Evolutionary conservation across 192 early-diverging fungal genomes (phyloP).

Genomic region (Lunasporangiospora selenospora): DNA sequence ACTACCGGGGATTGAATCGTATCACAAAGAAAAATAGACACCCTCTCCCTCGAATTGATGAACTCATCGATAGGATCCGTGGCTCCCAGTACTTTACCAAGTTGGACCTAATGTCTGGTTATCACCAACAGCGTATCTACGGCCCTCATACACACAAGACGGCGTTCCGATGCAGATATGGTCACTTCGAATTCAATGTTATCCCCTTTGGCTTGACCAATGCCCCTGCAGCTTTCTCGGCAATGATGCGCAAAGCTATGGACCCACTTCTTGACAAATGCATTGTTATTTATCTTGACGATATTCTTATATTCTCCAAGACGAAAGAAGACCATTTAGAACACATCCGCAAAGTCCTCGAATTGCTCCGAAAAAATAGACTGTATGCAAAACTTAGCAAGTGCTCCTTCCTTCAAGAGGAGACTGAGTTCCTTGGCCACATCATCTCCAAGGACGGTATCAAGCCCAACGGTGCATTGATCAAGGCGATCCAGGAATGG

Average conservation of each 20-base stretch:
- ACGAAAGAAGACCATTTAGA: slow-evolving; percentile 25
- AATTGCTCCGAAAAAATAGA: slow-evolving; percentile 9
- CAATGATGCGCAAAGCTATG: slow-evolving; percentile 50
- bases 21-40: slow-evolving; percentile 52
- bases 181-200: slow-evolving; percentile 57
- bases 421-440: slow-evolving; percentile 44
- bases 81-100: slow-evolving; percentile 44
- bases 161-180: slow-evolving; percentile 15
- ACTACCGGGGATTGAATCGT: slow-evolving; percentile 56
- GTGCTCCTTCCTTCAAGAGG: slow-evolving; percentile 26
- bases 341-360: slow-evolving; percentile 19
- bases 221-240: slow-evolving; percentile 62
- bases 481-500: slow-evolving; percentile 21
- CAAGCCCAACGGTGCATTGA: slow-evolving; percentile 10
- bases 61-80: slow-evolving; percentile 39
- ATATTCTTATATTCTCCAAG: slow-evolving; percentile 45
- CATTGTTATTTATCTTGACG: slow-evolving; percentile 38
- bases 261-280: slow-evolving; percentile 16
- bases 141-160: slow-evolving; percentile 39
- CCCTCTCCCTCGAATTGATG: slow-evolving; percentile 51
- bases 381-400: slow-evolving; percentile 26
- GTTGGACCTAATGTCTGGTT: slow-evolving; percentile 50
- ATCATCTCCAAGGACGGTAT: slow-evolving; percentile 23
- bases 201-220: slow-evolving; percentile 72
- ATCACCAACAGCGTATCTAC: slow-evolving; percentile 49